phyloP scores from a whole-genome alignment of 2,329 filamentous ascomycete genomes.

The Drechslerella coelobrocha region DNA sequence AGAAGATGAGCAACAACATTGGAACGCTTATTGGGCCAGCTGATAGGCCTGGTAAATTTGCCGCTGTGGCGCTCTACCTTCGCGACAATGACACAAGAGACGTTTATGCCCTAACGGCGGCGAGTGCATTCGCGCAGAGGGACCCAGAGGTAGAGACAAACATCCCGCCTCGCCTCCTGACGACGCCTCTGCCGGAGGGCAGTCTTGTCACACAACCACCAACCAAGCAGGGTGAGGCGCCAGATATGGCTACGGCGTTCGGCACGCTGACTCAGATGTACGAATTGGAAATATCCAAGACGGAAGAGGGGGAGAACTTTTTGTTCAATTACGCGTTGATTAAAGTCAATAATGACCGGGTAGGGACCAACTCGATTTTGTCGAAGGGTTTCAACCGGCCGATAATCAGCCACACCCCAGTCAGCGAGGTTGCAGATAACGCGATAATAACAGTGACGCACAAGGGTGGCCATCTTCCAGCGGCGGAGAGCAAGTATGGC shows the following conservation, averaged over 20 bases:
- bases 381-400: conserved; percentile 19
- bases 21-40: conserved; percentile 38
- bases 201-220: conserved; percentile 32
- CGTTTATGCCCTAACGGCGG: conserved; percentile 36
- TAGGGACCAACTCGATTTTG: conserved; percentile 20
- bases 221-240: neutral
- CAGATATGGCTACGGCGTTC: conserved; percentile 15
- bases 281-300: conserved; percentile 30
- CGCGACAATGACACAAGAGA: conserved; percentile 15
- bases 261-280: conserved; percentile 36
- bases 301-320: conserved; percentile 8
- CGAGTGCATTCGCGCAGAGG: conserved; percentile 29
- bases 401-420: neutral
- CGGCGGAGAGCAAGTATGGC: conserved; percentile 32
- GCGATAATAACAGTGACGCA: conserved; percentile 22
- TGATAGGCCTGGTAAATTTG: conserved; percentile 32
- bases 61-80: conserved; percentile 32
- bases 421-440: conserved; percentile 22
- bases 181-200: conserved; percentile 33
- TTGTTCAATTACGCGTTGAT: conserved; percentile 42
- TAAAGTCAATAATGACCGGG: conserved; percentile 34
- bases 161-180: conserved; percentile 32
- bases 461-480: conserved; percentile 10
- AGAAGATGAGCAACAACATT: conserved; percentile 21
- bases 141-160: conserved; percentile 39